Evolutionary conservation across 2,329 filamentous ascomycete species (phyloP), one percentile per base, ranked within the genome.

Genomic region (Escovopsis weberi): DNA sequence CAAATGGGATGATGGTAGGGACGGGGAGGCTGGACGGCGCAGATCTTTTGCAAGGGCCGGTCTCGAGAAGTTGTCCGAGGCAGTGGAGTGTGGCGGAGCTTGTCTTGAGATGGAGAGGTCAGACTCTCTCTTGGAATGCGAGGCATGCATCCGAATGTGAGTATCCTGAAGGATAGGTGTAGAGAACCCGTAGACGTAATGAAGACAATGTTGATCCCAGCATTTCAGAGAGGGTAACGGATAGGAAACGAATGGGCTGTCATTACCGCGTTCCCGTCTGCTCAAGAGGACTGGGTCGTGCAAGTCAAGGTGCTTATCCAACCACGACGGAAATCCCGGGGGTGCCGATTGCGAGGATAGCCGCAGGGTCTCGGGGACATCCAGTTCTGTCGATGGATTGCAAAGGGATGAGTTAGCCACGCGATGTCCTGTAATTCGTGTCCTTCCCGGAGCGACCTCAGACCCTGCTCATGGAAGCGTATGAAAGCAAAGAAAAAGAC

Each of bases 141-240:
- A 50, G 19, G 58, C 56, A 38, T 77, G 72, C 42, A 70, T 61
- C 47, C 60, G 64, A 35, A 62, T 53, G 53, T 78, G 74, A 33
- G 61, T 61, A 43, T 75, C 70, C 41, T 71, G 65, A 46, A 75
- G 72, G 41, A 69, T 59, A 33, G 60, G 60, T 44, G 63, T 68
- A 33, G 61, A 52, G 51, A 76, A 75, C 28, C 74, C 74, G 48
- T 77, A 78, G 33, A 77, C 67, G 55, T 75, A 77, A 54, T 73
- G 67, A 45, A 72, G 57, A 50, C 74, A 78, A 43, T 62, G 62
- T 41, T 75, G 68, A 47, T 75, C 62, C 57, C 62, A 68, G 55
- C 74, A 78, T 54, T 73, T 76, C 55, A 69, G 69, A 10, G 69
- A 51, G 28, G 52, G 55, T 40, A 48, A 41, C 39, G 39, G 38